Evolutionary conservation across 1,284 basidiomycete genomes (phyloP), one percentile per base, ranked within the genome.

Genomic region (Chondrostereum purpureum): DNA sequence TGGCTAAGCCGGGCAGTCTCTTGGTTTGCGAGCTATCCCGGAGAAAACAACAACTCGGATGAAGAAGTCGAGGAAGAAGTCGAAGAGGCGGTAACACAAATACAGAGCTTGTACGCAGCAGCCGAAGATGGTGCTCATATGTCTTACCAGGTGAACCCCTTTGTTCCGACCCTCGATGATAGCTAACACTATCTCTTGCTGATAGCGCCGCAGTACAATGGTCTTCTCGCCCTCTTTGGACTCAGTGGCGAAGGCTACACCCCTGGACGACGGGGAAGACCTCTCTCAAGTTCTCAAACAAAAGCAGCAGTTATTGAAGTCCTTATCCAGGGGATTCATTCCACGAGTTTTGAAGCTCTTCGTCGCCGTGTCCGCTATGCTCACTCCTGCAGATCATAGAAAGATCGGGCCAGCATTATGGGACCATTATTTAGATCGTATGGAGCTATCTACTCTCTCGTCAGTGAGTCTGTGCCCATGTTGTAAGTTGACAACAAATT

Each of bases 1-100:
- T 88, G 83, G 83, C 59, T 85, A 19, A 48, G 67, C 6, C 69
- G 65, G 16, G 62, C 77, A 6, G 58, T 85, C 2, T 57, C 65
- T 1, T 86, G 83, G 78, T 68, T 72, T 42, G 50, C 66, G 5
- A 64, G 68, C 27, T 66, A 68, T 44, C 59, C 64, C 22, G 55
- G 54, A 5, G 66, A 64, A 31, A 58, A 61, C 35, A 61, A 60
- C 17, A 53, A 64, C 16, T 58, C 55, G 18, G 67, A 67, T 11
- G 67, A 69, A 20, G 56, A 62, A 17, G n/a, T n/a, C n/a, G 65
- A 75, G 42, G 64, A 70, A 14, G 76, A 81, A 50, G 56, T 73
- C 13, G 56, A 59, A 3, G 58, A 59, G 8, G 63, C 68, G 0
- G 57, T 77, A 5, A 57, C 60, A 11, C 70, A 73, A 49, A 54